Conservation (phyloP, 2,329 filamentous ascomycete species). For the Aspergillus sp. region DNA sequence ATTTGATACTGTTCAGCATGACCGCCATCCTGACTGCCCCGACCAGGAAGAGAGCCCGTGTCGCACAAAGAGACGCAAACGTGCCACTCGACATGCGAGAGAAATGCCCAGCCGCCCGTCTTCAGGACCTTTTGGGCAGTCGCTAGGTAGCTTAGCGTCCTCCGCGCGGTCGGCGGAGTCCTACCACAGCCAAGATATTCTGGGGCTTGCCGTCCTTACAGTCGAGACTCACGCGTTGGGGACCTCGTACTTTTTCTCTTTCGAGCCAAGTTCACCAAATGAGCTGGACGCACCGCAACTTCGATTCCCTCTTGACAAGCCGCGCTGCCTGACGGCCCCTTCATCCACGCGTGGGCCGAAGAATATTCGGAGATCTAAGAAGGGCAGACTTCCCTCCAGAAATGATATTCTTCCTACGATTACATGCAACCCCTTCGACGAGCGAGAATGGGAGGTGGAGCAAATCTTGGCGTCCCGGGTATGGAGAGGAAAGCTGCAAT, state of each 20-base stretch:
- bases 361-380: slow-evolving; percentile 8
- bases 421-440: slow-evolving; percentile 5
- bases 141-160: slow-evolving; percentile 5
- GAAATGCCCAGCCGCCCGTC: slow-evolving; percentile 2
- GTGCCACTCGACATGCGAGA: slow-evolving; percentile 1
- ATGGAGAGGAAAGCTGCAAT: slow-evolving; percentile 10
- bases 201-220: slow-evolving; percentile 8
- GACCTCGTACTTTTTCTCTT: slow-evolving; percentile 10
- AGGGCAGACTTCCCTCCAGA: slow-evolving; percentile 4
- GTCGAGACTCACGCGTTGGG: slow-evolving; percentile 5
- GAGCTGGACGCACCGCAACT: slow-evolving; percentile 1
- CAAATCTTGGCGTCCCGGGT: slow-evolving; percentile 6
- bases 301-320: slow-evolving; percentile 8
- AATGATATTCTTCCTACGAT: slow-evolving; percentile 4
- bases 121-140: slow-evolving; percentile 4
- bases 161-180: slow-evolving; percentile 1
- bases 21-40: neutral
- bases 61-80: slow-evolving; percentile 6
- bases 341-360: slow-evolving; percentile 4
- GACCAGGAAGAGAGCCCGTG: slow-evolving; percentile 3
- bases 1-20: slow-evolving; percentile 1
- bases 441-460: slow-evolving; percentile 10
- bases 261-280: slow-evolving; percentile 9
- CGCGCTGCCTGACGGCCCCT: slow-evolving; percentile 4
- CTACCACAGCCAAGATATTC: slow-evolving; percentile 9